Evolutionary conservation across 2,329 filamentous ascomycete species (phyloP).

Genomic region (Aspergillus glaucus): DNA sequence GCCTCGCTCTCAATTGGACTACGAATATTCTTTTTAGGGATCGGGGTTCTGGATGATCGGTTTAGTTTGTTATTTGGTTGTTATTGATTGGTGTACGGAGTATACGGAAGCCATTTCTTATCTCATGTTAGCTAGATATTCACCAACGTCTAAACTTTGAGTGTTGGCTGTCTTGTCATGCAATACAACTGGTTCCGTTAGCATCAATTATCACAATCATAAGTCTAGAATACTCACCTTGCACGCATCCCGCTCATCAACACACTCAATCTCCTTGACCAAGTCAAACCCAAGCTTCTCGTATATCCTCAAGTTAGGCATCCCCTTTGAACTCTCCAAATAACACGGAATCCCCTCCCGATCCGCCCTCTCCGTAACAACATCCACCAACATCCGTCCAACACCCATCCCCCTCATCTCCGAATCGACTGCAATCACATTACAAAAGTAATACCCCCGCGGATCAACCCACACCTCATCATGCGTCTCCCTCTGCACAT

Average conservation of each 20-base stretch:
- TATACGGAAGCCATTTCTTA: neutral
- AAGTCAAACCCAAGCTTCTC: slow-evolving; percentile 62
- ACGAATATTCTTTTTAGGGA: too few relatives aligned
- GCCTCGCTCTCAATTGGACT: too few relatives aligned
- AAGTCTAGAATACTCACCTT: slow-evolving; percentile 31
- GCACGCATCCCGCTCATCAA: slow-evolving; percentile 54
- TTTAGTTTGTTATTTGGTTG: too few relatives aligned
- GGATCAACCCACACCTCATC: slow-evolving; percentile 58
- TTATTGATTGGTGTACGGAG: neutral
- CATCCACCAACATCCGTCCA: slow-evolving; percentile 58
- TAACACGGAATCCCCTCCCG: slow-evolving; percentile 60
- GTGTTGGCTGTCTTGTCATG: slow-evolving; percentile 15
- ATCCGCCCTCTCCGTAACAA: slow-evolving; percentile 59
- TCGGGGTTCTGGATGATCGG: too few relatives aligned
- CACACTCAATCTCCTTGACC: slow-evolving; percentile 60
- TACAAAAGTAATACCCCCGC: slow-evolving; percentile 68
- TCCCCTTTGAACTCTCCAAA: slow-evolving; percentile 61
- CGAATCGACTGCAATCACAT: slow-evolving; percentile 64
- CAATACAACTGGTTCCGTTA: slow-evolving; percentile 12
- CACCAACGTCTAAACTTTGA: slow-evolving; percentile 6
- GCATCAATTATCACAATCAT: neutral
- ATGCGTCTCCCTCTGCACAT: slow-evolving; percentile 57
- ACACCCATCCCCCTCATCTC: slow-evolving; percentile 61
- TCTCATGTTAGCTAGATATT: neutral
- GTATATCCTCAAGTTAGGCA: slow-evolving; percentile 66